Conservation (phyloP, 768 basidiomycete genomes). For the Mycena indigotica region DNA sequence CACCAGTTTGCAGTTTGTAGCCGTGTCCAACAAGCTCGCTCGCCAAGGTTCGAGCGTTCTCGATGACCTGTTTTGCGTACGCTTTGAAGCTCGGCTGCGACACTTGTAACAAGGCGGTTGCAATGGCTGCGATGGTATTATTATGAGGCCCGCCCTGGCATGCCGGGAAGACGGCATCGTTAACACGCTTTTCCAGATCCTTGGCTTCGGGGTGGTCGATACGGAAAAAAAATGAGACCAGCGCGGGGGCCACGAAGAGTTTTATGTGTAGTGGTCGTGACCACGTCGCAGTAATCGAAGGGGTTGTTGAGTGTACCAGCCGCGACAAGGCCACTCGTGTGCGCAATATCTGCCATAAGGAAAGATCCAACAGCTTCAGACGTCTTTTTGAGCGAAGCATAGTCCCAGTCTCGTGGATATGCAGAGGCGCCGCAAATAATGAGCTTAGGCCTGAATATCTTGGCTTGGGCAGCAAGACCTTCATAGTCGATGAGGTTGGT, state of each 20-base stretch:
- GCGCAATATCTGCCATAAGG: conserved; percentile 96
- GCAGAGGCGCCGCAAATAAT: conserved; percentile 98
- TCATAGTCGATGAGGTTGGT: conserved; percentile 91
- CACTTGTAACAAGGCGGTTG: conserved; percentile 90
- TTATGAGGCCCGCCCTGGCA: conserved; percentile 99
- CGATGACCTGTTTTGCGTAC: conserved; percentile 94
- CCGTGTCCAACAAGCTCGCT: conserved; percentile 70
- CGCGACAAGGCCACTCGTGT: conserved; percentile 94
- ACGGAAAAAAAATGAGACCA: conserved; percentile 97
- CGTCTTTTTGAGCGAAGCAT: conserved; percentile 75
- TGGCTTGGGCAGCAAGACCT: conserved; percentile 78
- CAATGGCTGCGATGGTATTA: conserved; percentile 96
- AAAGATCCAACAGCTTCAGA: conserved; percentile 88
- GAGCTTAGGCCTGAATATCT: conserved; percentile 92
- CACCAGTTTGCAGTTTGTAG: conserved; percentile 95
- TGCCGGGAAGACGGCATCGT: conserved; percentile 98
- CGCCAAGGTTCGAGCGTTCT: conserved; percentile 82
- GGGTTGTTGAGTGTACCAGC: conserved; percentile 88
- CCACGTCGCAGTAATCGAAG: conserved; percentile 95
- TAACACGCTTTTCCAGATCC: conserved; percentile 95
- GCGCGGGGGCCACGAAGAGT: conserved; percentile 98
- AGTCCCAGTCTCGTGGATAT: conserved; percentile 99
- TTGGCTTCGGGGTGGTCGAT: conserved; percentile 79
- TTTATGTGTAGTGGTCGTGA: conserved; percentile 99
- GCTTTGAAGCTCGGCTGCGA: conserved; percentile 85